Evolutionary conservation across 2,329 filamentous ascomycete genomes (phyloP), one percentile per base, ranked within the genome.

Genomic region (Teratosphaeria viscida): DNA sequence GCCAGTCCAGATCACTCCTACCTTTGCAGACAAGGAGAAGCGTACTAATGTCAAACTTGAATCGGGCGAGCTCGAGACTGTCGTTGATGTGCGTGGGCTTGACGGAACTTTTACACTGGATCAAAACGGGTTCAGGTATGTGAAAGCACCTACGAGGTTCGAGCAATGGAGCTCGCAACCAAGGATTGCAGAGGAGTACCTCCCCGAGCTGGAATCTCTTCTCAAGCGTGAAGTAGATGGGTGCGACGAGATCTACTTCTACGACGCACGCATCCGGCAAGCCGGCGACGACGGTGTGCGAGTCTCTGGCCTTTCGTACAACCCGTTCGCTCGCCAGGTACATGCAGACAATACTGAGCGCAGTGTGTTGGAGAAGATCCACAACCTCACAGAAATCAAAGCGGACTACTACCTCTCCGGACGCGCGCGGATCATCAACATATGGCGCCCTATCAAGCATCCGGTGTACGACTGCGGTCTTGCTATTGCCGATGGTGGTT

Each of bases 251-350:
- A 64, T 68, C 53, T 59, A 66, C n/a, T 63, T 67, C 56, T 63
- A 66, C 60, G 63, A 64, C 57, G 63, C 63, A 10, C 62, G 67
- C 34, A 67, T 68, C 29, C 59, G 65, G 26, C 65, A 66, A 47
- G 61, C 54, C 35, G 67, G 65, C 57, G 63, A 64, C 54, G 60
- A 62, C 43, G 66, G 62, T 32, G 56, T 65, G 34, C 63, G 65
- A 26, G 61, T 64, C 56, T 61, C 66, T 52, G 66, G 63, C 37
- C 60, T 66, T 1, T 61, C 60, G 32, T 68, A 65, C 59, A 70
- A 69, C 55, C 67, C 68, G 2, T 70, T 69, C 56, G 68, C 67
- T 5, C 63, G 63, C 12, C 68, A 70, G 54, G 67, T 70, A 4
- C 68, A 70, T 56, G 62, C 65, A 16, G 67, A 71, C 61, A 68